Base-by-base conservation (phyloP, 495 filamentous ascomycete genomes). In the Penicillium coprophilum region DNA sequence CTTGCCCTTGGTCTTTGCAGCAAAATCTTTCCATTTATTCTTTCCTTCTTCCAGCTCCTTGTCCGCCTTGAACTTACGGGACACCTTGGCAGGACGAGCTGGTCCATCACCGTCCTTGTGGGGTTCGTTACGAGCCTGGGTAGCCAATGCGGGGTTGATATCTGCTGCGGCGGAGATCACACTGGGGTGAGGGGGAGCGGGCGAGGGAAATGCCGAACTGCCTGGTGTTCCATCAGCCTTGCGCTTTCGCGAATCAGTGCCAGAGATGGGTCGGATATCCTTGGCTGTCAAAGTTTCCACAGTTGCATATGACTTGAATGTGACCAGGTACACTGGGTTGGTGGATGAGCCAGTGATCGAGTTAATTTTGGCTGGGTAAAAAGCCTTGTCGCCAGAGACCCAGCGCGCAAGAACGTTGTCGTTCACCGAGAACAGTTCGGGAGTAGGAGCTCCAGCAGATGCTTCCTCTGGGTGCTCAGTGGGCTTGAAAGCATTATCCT, bases 21-120 rank as follows among this genome's bases (percentile, higher is more conserved):
- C 85, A 68, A 95, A 98, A 62, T 92, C 87, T 71, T 97, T 87
- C 94, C 94, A 98, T 65, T 94, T 96, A 61, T 80, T 90, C 78
- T 96, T 96, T 59, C 87, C 87, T 58, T 82, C 88, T 74, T 96
- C 91, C 11, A 98, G 79, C 67, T 93, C 91, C 69, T 90, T 91
- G 31, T 83, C 92, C 15, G 91, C 89, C 75, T 95, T 95, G 59
- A 96, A 84, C 75, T 96, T 96, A 64, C 91, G 81, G 17, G 85
- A 78, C 31, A 81, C 77, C 63, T 91, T 90, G 30, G 81, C 73
- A 15, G 86, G 83, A 46, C 86, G 77, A 21, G 78, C 71, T 2
- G 85, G 79, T n/a, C 84, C 85, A 69, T 91, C 87, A 68, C 73
- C 80, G 43, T 80, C 82, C 62, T 87, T 87, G 64, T 80, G 82